Evolutionary conservation across 2,329 filamentous ascomycete genomes (phyloP).

Genomic region (Conoideocrella luteorostrata): DNA sequence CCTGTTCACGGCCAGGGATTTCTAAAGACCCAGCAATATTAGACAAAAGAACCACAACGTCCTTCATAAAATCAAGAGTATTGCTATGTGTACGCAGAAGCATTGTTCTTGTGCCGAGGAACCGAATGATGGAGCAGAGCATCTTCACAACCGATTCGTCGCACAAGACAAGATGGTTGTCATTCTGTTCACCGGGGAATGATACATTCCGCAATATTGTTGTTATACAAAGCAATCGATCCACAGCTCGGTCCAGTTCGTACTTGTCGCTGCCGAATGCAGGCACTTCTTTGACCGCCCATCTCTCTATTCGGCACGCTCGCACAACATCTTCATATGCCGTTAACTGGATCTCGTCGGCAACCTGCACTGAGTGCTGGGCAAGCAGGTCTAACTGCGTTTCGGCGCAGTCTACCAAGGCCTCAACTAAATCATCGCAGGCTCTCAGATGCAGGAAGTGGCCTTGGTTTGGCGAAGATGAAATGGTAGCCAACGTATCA

Average conservation of each 20-base stretch:
- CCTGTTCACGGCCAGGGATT: constrained; percentile 80
- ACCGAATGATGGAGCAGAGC: constrained; percentile 73
- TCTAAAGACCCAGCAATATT: constrained; percentile 79
- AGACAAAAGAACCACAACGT: constrained; percentile 80
- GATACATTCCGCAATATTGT: constrained; percentile 91
- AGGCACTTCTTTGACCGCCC: constrained; percentile 64
- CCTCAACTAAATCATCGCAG: constrained; percentile 85
- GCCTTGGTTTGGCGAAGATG: constrained; percentile 54
- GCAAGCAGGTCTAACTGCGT: constrained; percentile 79
- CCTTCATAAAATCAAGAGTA: constrained; percentile 95
- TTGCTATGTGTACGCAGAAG: constrained; percentile 76
- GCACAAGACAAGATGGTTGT: constrained; percentile 68
- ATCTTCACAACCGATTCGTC: constrained; percentile 76
- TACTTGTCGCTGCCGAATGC: constrained; percentile 72
- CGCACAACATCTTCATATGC: constrained; percentile 85
- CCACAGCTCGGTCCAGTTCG: constrained; percentile 78
- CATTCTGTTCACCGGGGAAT: constrained; percentile 55
- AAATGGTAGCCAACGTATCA: constrained; percentile 69
- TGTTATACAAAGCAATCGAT: constrained; percentile 82
- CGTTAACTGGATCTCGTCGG: constrained; percentile 74
- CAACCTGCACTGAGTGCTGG: constrained; percentile 77
- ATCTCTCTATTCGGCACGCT: constrained; percentile 67
- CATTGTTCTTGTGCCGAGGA: constrained; percentile 83
- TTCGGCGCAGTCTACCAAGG: constrained; percentile 83
- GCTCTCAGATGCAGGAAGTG: constrained; percentile 61